Evolutionary conservation across 2,329 filamentous ascomycete genomes (phyloP).

Genomic region (Cladorrhinum sp.): DNA sequence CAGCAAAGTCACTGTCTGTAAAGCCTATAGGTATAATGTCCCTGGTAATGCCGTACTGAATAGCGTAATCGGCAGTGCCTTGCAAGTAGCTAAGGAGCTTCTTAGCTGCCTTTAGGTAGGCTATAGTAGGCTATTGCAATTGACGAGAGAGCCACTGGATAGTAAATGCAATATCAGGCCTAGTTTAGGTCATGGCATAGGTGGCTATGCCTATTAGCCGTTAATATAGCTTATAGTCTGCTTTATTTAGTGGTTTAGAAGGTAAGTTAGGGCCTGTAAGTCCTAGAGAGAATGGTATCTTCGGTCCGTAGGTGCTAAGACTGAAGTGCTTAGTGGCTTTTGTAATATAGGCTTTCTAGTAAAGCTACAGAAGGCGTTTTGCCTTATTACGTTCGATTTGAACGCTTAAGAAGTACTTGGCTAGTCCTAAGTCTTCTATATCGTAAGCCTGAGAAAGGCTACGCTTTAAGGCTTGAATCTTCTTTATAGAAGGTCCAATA

Average conservation of each 20-base stretch:
- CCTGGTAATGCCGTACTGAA: neutral
- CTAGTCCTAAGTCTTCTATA: no score
- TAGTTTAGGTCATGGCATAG: no score
- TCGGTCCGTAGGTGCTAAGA: no score
- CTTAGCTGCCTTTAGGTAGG: neutral
- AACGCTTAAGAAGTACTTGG: no score
- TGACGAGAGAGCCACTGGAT: neutral
- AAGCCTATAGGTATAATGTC: neutral
- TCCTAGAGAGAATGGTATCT: no score
- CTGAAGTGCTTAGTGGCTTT: no score
- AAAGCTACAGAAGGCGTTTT: no score
- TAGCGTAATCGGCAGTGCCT: neutral
- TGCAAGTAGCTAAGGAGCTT: neutral
- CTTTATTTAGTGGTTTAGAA: no score
- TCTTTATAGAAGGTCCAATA: neutral
- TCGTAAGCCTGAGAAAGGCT: neutral
- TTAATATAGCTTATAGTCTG: no score
- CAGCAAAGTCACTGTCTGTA: neutral
- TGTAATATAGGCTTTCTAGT: neutral
- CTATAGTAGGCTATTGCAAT: neutral
- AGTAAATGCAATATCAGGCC: neutral
- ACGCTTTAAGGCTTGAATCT: neutral
- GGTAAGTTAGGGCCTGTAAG: no score
- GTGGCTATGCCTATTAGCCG: neutral
- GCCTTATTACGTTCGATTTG: no score